A percentile compares a stretch with the other conserved stretches of the same genome.
Evolutionary conservation across 345 rosid genomes (phyloP).

Genomic region (Arabidopsis thaliana): DNA sequence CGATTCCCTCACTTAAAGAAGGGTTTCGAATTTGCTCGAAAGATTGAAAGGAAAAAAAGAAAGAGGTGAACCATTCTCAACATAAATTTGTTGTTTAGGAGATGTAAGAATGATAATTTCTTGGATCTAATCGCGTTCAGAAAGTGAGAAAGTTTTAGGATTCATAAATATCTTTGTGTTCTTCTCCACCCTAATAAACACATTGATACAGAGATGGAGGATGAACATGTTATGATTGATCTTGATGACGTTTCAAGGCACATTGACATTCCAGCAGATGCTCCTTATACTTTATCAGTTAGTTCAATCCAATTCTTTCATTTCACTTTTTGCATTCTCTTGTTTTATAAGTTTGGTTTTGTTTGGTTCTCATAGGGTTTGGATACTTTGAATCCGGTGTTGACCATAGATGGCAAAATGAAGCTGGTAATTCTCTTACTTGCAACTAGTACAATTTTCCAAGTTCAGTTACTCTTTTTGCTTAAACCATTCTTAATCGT

Average conservation of each 20-base stretch:
- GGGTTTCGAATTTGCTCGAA: too few species aligned
- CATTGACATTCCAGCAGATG: slow-evolving; percentile 53
- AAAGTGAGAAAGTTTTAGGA: too few species aligned
- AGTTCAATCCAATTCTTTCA: neutral
- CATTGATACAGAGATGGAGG: too few species aligned
- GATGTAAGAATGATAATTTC: too few species aligned
- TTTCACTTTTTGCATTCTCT: neutral
- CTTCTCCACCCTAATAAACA: too few species aligned
- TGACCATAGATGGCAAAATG: slow-evolving; percentile 57
- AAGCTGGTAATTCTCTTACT: slow-evolving; percentile 53
- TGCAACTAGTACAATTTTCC: neutral
- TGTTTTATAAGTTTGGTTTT: neutral
- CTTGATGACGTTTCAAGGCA: slow-evolving; percentile 57
- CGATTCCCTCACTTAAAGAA: too few species aligned
- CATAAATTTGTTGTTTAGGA: too few species aligned
- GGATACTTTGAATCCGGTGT: slow-evolving; percentile 59
- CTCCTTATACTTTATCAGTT: slow-evolving; percentile 64
- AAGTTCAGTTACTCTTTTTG: neutral
- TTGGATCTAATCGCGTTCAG: too few species aligned
- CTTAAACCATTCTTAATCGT: neutral
- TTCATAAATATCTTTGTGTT: too few species aligned
- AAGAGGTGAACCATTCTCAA: too few species aligned
- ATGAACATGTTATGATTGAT: slow-evolving; percentile 59
- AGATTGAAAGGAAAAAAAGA: too few species aligned
- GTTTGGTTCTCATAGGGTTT: slow-evolving; percentile 49